Conservation (phyloP, 108 stramenopile genomes). For the Pseudonitzschia multiseries region DNA sequence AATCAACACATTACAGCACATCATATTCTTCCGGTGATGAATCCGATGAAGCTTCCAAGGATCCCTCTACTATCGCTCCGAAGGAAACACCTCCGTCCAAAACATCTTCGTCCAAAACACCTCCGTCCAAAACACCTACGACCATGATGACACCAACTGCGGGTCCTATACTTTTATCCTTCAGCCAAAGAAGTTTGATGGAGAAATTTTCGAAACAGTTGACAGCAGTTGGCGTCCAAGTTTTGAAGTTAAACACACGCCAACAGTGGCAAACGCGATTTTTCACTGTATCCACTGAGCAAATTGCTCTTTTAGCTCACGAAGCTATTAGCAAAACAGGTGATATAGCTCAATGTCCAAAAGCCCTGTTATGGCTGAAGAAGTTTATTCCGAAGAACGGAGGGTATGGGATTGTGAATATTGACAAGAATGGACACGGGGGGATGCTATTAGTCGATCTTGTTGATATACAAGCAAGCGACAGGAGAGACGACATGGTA, state of each 20-base stretch:
- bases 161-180: slow-evolving; percentile 36
- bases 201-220: slow-evolving; percentile 54
- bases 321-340: slow-evolving; percentile 29
- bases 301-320: slow-evolving; percentile 41
- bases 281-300: slow-evolving; percentile 74
- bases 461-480: slow-evolving; percentile 29
- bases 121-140: not conserved
- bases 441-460: slow-evolving; percentile 39
- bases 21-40: slow-evolving; percentile 17
- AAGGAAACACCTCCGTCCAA: not conserved
- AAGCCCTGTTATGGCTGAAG: slow-evolving; percentile 48
- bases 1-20: slow-evolving; percentile 15
- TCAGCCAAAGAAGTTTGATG: slow-evolving; percentile 40
- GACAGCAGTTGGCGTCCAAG: slow-evolving; percentile 57
- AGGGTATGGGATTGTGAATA: slow-evolving; percentile 35
- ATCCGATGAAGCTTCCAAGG: slow-evolving; percentile 15
- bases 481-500: slow-evolving; percentile 18
- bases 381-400: slow-evolving; percentile 33
- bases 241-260: slow-evolving; percentile 77
- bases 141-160: slow-evolving; percentile 15
- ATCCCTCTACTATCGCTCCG: slow-evolving; percentile 4
- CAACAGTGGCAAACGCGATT: slow-evolving; percentile 76
- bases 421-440: slow-evolving; percentile 44
- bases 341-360: slow-evolving; percentile 39
- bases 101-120: not conserved